Percentiles rank a stretch among this genome's conserved stretches.
These are phyloP conservation scores for Zygotorulaspora florentina DNA, from an alignment of 805 yeast genomes.

Conservation along the genomic window DNA sequence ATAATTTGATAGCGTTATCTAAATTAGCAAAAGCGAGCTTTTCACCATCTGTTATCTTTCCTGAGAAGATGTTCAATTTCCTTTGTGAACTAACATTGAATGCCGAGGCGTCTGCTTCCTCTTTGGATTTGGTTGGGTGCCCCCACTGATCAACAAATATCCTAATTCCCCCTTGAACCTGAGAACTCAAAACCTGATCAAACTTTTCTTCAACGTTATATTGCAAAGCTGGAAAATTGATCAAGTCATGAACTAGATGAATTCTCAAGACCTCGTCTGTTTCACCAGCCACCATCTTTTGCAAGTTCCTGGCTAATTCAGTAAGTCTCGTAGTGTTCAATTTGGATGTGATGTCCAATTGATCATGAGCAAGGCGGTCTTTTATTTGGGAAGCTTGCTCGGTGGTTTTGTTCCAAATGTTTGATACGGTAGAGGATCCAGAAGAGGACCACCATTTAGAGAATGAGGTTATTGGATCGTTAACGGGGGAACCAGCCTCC, in stretches of 20 bases:
- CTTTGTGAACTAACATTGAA: slow-evolving; percentile 25
- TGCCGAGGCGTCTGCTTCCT: background rate
- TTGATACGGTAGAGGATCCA: slow-evolving; percentile 61
- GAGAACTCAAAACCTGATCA: slow-evolving; percentile 56
- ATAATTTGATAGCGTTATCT: slow-evolving; percentile 60
- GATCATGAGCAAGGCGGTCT: slow-evolving; percentile 36
- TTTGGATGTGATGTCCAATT: slow-evolving; percentile 28
- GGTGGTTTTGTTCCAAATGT: slow-evolving; percentile 62
- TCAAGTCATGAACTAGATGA: slow-evolving; percentile 64
- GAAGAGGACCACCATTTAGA: slow-evolving; percentile 73
- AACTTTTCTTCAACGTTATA: slow-evolving; percentile 48
- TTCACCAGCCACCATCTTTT: slow-evolving; percentile 35
- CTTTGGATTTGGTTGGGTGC: slow-evolving; percentile 23
- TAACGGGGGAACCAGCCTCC: slow-evolving; percentile 28
- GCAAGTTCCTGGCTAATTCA: slow-evolving; percentile 33
- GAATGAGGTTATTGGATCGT: slow-evolving; percentile 62
- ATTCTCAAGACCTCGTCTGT: slow-evolving; percentile 55
- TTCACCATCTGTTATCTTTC: slow-evolving; percentile 78
- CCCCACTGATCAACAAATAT: slow-evolving; percentile 54
- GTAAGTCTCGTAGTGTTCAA: slow-evolving; percentile 23
- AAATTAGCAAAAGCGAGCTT: slow-evolving; percentile 84
- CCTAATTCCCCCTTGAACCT: slow-evolving; percentile 74
- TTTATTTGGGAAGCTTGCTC: slow-evolving; percentile 42
- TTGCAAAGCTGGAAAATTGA: slow-evolving; percentile 44
- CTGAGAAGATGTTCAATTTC: slow-evolving; percentile 66